A percentile compares a stretch with the other conserved stretches of the same genome.
Conservation (phyloP, 768 basidiomycete genomes). For the Serpula lacrymans region DNA sequence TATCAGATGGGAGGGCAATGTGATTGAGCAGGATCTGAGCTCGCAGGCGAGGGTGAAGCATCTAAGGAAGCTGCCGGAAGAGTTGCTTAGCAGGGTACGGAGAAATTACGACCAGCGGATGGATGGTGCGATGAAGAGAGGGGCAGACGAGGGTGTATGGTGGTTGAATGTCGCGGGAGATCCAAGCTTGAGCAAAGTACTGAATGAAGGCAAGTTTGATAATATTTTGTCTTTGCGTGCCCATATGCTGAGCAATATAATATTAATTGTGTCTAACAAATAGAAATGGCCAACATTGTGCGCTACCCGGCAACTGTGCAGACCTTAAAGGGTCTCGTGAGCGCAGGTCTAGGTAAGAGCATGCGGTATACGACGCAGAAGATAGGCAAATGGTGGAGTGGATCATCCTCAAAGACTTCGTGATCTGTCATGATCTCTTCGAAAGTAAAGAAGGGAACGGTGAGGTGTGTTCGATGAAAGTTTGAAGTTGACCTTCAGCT, state of each 20-base stretch:
- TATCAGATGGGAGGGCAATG: slow-evolving; percentile 62
- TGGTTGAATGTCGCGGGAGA: slow-evolving; percentile 74
- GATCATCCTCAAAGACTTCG: slow-evolving; percentile 15
- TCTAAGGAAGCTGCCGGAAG: slow-evolving; percentile 73
- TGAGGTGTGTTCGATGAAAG: no score
- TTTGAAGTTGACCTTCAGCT: no score
- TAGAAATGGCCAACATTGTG: slow-evolving; percentile 79
- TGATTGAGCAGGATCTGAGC: slow-evolving; percentile 72
- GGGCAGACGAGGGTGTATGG: slow-evolving; percentile 70
- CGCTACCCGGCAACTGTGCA: slow-evolving; percentile 82
- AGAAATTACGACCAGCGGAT: slow-evolving; percentile 41
- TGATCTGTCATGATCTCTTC: no score
- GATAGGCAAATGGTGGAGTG: slow-evolving; percentile 79
- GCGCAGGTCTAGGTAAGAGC: slow-evolving; percentile 79
- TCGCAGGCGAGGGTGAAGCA: slow-evolving; percentile 69
- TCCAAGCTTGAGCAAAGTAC: slow-evolving; percentile 44
- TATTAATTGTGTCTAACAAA: background rate
- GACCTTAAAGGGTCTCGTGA: slow-evolving; percentile 80
- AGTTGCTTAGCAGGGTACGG: slow-evolving; percentile 56
- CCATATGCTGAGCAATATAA: background rate
- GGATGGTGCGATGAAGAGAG: slow-evolving; percentile 33
- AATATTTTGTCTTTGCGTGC: background rate
- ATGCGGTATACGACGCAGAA: slow-evolving; percentile 72
- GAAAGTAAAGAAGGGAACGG: no score
- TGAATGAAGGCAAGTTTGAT: slow-evolving; percentile 48